These are phyloP conservation scores for Ascochyta clinopodiicola DNA, from an alignment of 2,329 filamentous ascomycete species.

Conservation along the genomic window DNA sequence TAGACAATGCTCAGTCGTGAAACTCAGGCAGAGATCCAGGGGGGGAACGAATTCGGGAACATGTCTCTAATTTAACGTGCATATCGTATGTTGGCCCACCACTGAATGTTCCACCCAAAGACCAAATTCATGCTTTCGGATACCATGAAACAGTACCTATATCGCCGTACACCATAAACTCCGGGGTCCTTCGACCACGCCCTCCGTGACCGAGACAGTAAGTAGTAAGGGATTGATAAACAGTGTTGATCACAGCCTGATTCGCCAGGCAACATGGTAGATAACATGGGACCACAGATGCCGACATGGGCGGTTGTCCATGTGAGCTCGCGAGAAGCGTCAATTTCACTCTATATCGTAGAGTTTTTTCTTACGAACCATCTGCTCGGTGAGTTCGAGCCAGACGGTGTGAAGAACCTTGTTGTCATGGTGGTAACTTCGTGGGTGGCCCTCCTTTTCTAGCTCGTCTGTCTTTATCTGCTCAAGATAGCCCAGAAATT, in stretches of 20 bases:
- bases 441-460: constrained; percentile 26
- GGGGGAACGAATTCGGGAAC: not conserved
- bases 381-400: constrained; percentile 40
- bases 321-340: not conserved
- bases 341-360: constrained; percentile 30
- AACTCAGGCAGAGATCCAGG: not conserved
- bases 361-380: constrained; percentile 48
- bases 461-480: constrained; percentile 54
- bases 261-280: not conserved
- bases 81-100: not conserved
- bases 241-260: not conserved
- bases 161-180: not conserved
- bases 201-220: not conserved
- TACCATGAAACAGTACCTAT: not conserved
- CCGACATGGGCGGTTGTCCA: not conserved
- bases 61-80: not conserved
- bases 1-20: not conserved
- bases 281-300: not conserved
- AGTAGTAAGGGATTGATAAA: not conserved
- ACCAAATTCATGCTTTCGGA: not conserved
- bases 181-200: not conserved
- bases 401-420: constrained; percentile 47
- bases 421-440: constrained; percentile 25
- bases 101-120: not conserved
- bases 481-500: constrained; percentile 55